Evolutionary conservation across 1,284 basidiomycete genomes (phyloP).

Genomic region (Naganishia sp.): DNA sequence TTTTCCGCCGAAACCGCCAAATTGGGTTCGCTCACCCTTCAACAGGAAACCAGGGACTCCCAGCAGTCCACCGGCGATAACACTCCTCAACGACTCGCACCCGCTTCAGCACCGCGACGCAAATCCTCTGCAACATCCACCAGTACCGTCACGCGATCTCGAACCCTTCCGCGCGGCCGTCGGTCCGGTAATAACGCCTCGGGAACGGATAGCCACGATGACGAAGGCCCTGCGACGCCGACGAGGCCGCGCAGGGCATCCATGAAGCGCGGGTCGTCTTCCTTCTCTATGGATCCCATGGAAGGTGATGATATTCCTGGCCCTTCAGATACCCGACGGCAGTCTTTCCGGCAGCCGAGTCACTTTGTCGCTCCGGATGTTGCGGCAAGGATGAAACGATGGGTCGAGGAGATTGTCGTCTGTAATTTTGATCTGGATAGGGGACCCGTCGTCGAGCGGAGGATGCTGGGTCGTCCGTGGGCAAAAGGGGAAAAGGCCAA

Average conservation of each 20-base stretch:
- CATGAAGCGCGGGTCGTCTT: neutral
- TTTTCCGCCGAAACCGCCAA: neutral
- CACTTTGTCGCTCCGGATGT: conserved; percentile 18
- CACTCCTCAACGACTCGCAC: neutral
- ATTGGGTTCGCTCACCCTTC: conserved; percentile 2
- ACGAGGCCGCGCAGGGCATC: conserved; percentile 12
- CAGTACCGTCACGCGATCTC: neutral
- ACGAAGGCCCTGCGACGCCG: conserved; percentile 1
- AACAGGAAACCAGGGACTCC: neutral
- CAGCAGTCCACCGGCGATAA: neutral
- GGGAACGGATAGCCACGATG: conserved; percentile 13
- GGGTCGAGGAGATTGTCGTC: conserved; percentile 76
- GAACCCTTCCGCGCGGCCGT: neutral
- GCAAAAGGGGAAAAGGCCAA: conserved; percentile 72
- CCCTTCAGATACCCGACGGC: neutral
- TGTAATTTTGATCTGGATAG: conserved; percentile 87
- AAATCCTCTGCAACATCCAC: conserved; percentile 7
- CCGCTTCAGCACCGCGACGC: conserved; percentile 2
- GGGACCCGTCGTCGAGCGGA: conserved; percentile 75
- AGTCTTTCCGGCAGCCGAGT: conserved; percentile 6
- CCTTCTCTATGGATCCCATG: conserved; percentile 2
- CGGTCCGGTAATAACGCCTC: neutral
- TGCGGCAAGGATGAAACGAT: conserved; percentile 60
- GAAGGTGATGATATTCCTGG: neutral
- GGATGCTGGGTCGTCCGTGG: conserved; percentile 67